phyloP scores from a whole-genome alignment of 2,329 filamentous ascomycete genomes.

The Pseudomassariella vexata region DNA sequence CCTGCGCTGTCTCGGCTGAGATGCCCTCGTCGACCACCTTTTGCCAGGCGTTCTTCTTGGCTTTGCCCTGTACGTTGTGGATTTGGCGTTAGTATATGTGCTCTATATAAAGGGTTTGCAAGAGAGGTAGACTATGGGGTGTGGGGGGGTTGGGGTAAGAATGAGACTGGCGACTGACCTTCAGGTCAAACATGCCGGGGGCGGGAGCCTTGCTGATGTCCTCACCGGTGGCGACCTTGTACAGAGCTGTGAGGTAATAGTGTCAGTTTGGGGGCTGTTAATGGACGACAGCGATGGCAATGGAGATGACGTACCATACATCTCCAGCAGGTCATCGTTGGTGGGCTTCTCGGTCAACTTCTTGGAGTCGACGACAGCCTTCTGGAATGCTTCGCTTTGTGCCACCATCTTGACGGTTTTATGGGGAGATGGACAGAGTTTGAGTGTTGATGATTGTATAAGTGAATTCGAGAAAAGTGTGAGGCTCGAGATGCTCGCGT shows the following conservation, averaged over 20 bases:
- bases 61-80: conserved; percentile 74
- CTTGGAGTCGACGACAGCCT: conserved; percentile 57
- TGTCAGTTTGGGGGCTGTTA: conserved; percentile 5
- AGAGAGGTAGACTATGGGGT: background rate
- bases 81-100: conserved; percentile 4
- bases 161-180: conserved; percentile 37
- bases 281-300: background rate
- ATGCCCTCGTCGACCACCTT: conserved; percentile 58
- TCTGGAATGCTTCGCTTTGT: conserved; percentile 39
- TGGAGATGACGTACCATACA: conserved; percentile 48
- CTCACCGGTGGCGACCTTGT: conserved; percentile 52
- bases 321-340: conserved; percentile 59
- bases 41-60: conserved; percentile 76
- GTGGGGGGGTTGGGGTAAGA: conserved; percentile 2
- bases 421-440: conserved; percentile 1
- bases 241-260: conserved; percentile 38
- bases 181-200: conserved; percentile 67
- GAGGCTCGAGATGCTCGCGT: background rate
- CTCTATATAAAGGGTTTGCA: conserved; percentile 1
- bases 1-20: conserved; percentile 63
- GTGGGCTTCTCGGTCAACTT: conserved; percentile 61
- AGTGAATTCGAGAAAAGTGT: background rate
- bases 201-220: conserved; percentile 48
- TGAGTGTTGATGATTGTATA: background rate
- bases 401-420: conserved; percentile 17